These are phyloP conservation scores for Sphaerulina vaccinii DNA, from an alignment of 2,329 filamentous ascomycete species.

Conservation along the genomic window DNA sequence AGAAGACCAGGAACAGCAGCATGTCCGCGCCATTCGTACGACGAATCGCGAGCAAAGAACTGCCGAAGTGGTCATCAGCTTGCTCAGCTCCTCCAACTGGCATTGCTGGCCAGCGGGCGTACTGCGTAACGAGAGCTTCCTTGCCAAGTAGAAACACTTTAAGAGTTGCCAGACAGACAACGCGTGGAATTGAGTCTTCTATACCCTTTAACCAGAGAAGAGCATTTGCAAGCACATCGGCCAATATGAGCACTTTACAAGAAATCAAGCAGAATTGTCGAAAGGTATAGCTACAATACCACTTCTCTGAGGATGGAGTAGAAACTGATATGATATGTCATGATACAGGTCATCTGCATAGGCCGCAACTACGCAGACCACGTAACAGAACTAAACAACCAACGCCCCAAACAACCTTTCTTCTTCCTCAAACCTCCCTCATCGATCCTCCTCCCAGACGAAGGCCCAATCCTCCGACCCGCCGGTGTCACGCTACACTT, in stretches of 20 bases:
- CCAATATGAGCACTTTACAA: constrained; percentile 23
- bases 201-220: constrained; percentile 6
- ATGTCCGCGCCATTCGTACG: constrained; percentile 17
- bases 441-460: constrained; percentile 75
- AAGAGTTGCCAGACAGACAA: background rate
- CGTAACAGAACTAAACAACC: constrained; percentile 85
- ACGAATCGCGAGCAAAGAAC: constrained; percentile 6
- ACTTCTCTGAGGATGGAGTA: too few species aligned
- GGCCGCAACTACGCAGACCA: constrained; percentile 97
- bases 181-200: constrained; percentile 1
- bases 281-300: constrained; percentile 45
- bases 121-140: constrained; percentile 8
- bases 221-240: constrained; percentile 18
- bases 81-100: constrained; percentile 9
- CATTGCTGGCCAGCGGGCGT: constrained; percentile 11
- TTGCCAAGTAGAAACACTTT: constrained; percentile 6
- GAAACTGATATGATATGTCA: too few species aligned
- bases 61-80: constrained; percentile 14
- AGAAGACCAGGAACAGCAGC: background rate
- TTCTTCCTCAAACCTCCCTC: constrained; percentile 97
- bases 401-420: constrained; percentile 88
- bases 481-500: constrained; percentile 84
- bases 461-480: constrained; percentile 78
- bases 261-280: constrained; percentile 47
- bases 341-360: constrained; percentile 78